Evolutionary conservation across 495 filamentous ascomycete genomes (phyloP).

Genomic region (Polyplosphaeria fusca): DNA sequence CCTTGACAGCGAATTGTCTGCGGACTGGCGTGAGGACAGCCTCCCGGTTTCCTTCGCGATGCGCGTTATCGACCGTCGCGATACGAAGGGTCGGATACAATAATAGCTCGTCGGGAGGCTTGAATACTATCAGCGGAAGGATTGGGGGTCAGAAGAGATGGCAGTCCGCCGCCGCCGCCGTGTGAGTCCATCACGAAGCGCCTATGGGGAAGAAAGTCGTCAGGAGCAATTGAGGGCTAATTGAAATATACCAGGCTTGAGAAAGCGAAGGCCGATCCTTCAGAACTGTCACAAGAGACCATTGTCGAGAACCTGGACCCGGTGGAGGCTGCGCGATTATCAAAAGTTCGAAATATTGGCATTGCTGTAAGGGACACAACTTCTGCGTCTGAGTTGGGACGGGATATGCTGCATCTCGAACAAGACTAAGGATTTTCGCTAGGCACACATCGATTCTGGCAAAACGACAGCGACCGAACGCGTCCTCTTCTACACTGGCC

Average conservation of each 20-base stretch:
- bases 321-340: constrained; percentile 69
- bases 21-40: neutral
- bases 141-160: constrained; percentile 25
- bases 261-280: constrained; percentile 59
- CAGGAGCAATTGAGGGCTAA: constrained; percentile 18
- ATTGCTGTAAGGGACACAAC: constrained; percentile 68
- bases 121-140: neutral
- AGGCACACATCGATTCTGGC: constrained; percentile 98
- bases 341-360: constrained; percentile 89
- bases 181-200: constrained; percentile 48
- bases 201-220: neutral
- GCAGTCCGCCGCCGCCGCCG: constrained; percentile 42
- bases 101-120: neutral
- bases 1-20: neutral
- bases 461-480: constrained; percentile 97
- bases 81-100: neutral
- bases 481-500: constrained; percentile 96
- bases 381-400: no score
- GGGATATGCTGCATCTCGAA: no score
- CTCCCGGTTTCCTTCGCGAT: neutral
- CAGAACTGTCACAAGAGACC: constrained; percentile 58
- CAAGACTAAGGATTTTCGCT: no score
- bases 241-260: constrained; percentile 50
- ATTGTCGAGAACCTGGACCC: constrained; percentile 74
- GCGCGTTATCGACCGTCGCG: neutral